Conservation (phyloP, 2,329 filamentous ascomycete species). For the Graphium sp. region DNA sequence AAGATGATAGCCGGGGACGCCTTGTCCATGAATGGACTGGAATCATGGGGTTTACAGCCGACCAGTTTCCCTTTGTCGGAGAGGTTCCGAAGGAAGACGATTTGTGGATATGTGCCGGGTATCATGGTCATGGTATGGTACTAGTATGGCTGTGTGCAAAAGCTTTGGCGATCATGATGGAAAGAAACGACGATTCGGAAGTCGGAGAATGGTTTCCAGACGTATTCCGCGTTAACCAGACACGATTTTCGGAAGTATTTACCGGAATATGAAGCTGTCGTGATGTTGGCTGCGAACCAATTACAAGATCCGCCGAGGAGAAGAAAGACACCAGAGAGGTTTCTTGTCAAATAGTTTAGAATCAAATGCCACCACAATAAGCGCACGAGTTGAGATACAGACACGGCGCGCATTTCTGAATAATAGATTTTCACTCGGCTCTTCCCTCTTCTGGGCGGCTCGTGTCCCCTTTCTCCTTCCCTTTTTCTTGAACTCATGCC, state of each 20-base stretch:
- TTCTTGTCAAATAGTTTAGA: background rate
- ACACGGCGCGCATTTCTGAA: too few relatives aligned
- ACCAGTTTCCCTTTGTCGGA: constrained; percentile 35
- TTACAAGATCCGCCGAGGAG: constrained; percentile 1
- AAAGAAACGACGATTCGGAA: constrained; percentile 13
- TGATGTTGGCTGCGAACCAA: background rate
- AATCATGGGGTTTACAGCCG: constrained; percentile 37
- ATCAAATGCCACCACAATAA: constrained; percentile 2
- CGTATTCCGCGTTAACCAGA: constrained; percentile 18
- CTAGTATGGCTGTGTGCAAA: constrained; percentile 41
- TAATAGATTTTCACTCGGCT: too few relatives aligned
- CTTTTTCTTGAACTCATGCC: too few relatives aligned
- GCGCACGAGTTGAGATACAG: too few relatives aligned
- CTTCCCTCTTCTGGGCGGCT: too few relatives aligned
- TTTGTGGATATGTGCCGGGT: constrained; percentile 39
- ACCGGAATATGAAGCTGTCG: too few relatives aligned
- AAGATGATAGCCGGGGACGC: constrained; percentile 17
- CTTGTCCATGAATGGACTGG: constrained; percentile 33
- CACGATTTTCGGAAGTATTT: too few relatives aligned
- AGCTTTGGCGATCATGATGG: constrained; percentile 37
- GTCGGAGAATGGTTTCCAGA: constrained; percentile 36
- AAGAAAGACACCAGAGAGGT: background rate
- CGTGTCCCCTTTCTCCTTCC: too few relatives aligned
- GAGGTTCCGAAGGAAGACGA: constrained; percentile 23
- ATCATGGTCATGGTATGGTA: constrained; percentile 54